These are phyloP conservation scores for Fraxinus angustifolia DNA, from an alignment of 305 asterid genomes.

Conservation along the genomic window DNA sequence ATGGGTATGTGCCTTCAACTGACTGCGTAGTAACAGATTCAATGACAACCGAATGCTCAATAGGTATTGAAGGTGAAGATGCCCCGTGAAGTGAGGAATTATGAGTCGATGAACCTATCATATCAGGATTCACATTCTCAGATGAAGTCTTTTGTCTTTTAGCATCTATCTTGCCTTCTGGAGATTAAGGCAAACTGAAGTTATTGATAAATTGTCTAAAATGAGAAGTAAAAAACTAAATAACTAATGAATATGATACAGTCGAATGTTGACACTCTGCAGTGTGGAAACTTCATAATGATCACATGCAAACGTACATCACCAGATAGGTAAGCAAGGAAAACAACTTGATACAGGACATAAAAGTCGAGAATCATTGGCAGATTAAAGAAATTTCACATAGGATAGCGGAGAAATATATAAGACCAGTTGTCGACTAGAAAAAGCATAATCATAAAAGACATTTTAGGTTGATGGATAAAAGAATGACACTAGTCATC, in stretches of 20 bases:
- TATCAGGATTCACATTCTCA: slow-evolving; percentile 23
- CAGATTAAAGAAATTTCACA: not conserved
- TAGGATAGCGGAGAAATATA: not conserved
- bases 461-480: not conserved
- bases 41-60: slow-evolving; percentile 14
- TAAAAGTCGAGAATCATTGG: not conserved
- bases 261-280: not conserved
- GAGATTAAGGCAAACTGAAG: not conserved
- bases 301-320: not conserved
- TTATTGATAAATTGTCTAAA: not conserved
- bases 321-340: not conserved
- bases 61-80: slow-evolving; percentile 10
- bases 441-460: not conserved
- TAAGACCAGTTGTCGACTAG: not conserved
- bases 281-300: not conserved
- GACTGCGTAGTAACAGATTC: slow-evolving; percentile 18
- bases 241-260: not conserved
- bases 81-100: slow-evolving; percentile 15
- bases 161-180: slow-evolving; percentile 30
- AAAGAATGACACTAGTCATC: not conserved
- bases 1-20: slow-evolving; percentile 10
- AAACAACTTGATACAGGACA: not conserved
- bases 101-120: slow-evolving; percentile 19
- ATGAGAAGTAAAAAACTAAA: not conserved
- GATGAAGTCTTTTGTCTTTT: slow-evolving; percentile 40